phyloP scores from a whole-genome alignment of 148 eudicot genomes.

The Fagopyrum homotropicum region DNA sequence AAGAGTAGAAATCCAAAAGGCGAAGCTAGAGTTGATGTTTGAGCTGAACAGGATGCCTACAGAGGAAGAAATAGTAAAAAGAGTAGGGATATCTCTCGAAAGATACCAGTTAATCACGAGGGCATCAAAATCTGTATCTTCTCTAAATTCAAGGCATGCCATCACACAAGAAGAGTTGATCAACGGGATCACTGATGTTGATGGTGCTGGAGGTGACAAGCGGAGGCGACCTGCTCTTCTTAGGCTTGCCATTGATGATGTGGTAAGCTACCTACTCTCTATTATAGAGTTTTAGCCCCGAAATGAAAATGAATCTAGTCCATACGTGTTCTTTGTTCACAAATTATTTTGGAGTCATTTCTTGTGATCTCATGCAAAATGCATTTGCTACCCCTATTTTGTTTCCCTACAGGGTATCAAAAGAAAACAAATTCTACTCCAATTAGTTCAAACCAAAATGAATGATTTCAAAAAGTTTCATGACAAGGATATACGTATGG shows the following conservation, averaged over 20 bases:
- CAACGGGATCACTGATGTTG: slow-evolving; percentile 53
- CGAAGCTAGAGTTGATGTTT: slow-evolving; percentile 54
- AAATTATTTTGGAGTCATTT: too few species aligned
- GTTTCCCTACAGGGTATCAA: too few species aligned
- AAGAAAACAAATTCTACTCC: too few species aligned
- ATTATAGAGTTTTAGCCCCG: too few species aligned
- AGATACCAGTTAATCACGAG: slow-evolving; percentile 76
- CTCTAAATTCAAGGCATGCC: slow-evolving; percentile 51
- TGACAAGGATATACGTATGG: too few species aligned
- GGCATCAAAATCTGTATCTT: slow-evolving; percentile 53
- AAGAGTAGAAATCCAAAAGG: slow-evolving; percentile 68
- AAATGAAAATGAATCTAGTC: too few species aligned
- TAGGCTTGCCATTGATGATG: slow-evolving; percentile 96
- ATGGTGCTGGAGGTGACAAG: slow-evolving; percentile 60
- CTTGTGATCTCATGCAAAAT: too few species aligned
- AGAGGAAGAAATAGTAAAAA: slow-evolving; percentile 55
- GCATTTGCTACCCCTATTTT: too few species aligned
- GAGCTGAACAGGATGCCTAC: slow-evolving; percentile 70
- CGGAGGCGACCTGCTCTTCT: slow-evolving; percentile 80
- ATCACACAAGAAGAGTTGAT: slow-evolving; percentile 76
- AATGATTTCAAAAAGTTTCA: too few species aligned
- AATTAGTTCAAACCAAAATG: too few species aligned
- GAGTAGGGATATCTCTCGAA: slow-evolving; percentile 62
- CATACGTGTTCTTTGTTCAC: too few species aligned
- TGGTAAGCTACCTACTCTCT: slow-evolving; percentile 39